Evolutionary conservation across 116 monocot species (phyloP).

Genomic region (Thalassia testudinum): DNA sequence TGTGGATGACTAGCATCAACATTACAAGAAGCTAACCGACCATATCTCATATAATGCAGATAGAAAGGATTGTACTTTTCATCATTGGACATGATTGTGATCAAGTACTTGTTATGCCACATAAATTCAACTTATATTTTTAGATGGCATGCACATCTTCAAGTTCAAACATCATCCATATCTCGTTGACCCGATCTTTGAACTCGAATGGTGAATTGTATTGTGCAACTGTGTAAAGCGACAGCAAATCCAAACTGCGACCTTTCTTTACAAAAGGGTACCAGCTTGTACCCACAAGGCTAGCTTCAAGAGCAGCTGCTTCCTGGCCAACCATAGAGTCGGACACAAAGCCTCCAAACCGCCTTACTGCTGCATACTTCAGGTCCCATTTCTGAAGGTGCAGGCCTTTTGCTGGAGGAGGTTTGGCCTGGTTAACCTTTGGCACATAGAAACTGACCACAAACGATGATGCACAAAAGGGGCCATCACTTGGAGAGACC

Average conservation of each 20-base stretch:
- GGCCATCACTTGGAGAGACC: slow-evolving; percentile 72
- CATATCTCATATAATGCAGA: no score
- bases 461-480: slow-evolving; percentile 78
- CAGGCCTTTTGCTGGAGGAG: slow-evolving; percentile 63
- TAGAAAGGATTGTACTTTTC: no score
- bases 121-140: no score
- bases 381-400: no score
- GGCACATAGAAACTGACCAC: slow-evolving; percentile 90
- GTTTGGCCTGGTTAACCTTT: slow-evolving; percentile 48
- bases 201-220: slow-evolving; percentile 89
- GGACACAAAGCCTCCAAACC: slow-evolving; percentile 61
- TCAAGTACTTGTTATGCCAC: no score
- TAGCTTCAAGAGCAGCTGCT: slow-evolving; percentile 51
- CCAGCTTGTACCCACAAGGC: no score
- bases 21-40: no score
- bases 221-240: no score
- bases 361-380: slow-evolving; percentile 74
- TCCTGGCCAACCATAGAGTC: slow-evolving; percentile 39
- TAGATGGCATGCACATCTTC: slow-evolving; percentile 4
- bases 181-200: slow-evolving; percentile 73
- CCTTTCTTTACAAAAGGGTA: slow-evolving; percentile 27
- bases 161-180: slow-evolving; percentile 61
- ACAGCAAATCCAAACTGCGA: slow-evolving; percentile 21
- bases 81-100: no score
- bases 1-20: no score